Conservation (phyloP, 306 rosid species). For the Mucuna pruriens region DNA sequence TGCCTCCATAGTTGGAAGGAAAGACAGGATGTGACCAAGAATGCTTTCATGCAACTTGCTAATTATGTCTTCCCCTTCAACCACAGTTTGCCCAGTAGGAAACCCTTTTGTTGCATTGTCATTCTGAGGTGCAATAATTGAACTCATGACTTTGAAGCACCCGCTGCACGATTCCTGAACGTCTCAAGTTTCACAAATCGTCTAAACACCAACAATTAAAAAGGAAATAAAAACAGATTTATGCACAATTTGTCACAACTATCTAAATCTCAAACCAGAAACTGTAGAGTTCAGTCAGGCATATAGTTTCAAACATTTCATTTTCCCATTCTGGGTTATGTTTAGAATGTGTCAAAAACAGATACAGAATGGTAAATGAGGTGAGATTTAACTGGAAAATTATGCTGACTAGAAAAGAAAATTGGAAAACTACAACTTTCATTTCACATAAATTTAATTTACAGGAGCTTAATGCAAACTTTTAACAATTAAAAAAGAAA, state of each 20-base stretch:
- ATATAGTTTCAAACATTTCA: too few relatives aligned
- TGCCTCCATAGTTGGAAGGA: constrained; percentile 31
- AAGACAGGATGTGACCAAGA: constrained; percentile 32
- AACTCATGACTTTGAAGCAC: neutral
- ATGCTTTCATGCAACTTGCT: constrained; percentile 41
- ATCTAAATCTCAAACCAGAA: too few relatives aligned
- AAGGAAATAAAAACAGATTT: neutral
- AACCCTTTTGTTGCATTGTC: neutral
- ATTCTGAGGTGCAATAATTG: neutral
- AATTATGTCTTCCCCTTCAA: constrained; percentile 13
- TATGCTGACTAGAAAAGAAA: neutral
- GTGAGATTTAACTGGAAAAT: neutral
- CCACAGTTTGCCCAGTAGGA: neutral
- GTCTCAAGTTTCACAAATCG: neutral
- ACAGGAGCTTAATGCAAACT: neutral
- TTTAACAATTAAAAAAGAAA: too few relatives aligned
- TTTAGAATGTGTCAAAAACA: neutral
- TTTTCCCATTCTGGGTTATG: neutral
- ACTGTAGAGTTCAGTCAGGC: too few relatives aligned
- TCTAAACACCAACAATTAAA: neutral
- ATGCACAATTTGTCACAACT: too few relatives aligned
- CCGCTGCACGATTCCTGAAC: neutral
- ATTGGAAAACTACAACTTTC: neutral
- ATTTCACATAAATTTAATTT: neutral
- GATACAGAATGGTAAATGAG: neutral